Conservation (phyloP, 176 grass and related monocot species). For the Elaeis guineensis region DNA sequence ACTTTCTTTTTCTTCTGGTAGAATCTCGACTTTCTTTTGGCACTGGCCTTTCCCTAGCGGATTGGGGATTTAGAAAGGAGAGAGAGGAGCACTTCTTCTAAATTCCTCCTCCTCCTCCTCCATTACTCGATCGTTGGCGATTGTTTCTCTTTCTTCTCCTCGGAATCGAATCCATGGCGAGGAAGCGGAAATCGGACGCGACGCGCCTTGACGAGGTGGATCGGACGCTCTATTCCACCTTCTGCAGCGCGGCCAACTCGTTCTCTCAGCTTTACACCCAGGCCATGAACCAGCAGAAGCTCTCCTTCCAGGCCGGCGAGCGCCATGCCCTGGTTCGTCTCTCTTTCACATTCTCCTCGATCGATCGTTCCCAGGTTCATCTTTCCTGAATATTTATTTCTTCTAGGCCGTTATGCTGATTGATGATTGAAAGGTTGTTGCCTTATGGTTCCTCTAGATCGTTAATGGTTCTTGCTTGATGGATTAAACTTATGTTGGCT, state of each 20-base stretch:
- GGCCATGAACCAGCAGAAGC: slow-evolving; percentile 59
- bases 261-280: slow-evolving; percentile 67
- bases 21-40: neutral
- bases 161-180: slow-evolving; percentile 20
- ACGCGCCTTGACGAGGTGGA: slow-evolving; percentile 67
- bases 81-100: no score
- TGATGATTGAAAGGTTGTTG: no score
- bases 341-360: neutral
- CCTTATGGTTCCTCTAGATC: no score
- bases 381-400: neutral
- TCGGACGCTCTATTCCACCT: slow-evolving; percentile 55
- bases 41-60: no score
- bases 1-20: no score
- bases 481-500: no score
- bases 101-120: neutral
- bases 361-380: neutral
- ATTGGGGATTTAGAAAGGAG: no score
- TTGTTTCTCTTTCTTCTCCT: neutral
- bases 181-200: slow-evolving; percentile 71
- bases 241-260: slow-evolving; percentile 56
- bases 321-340: slow-evolving; percentile 50
- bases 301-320: slow-evolving; percentile 58
- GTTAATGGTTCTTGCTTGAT: no score
- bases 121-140: neutral
- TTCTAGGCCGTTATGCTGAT: no score